Evolutionary conservation across 306 rosid genomes (phyloP).

Genomic region (Sesbania bispinosa): DNA sequence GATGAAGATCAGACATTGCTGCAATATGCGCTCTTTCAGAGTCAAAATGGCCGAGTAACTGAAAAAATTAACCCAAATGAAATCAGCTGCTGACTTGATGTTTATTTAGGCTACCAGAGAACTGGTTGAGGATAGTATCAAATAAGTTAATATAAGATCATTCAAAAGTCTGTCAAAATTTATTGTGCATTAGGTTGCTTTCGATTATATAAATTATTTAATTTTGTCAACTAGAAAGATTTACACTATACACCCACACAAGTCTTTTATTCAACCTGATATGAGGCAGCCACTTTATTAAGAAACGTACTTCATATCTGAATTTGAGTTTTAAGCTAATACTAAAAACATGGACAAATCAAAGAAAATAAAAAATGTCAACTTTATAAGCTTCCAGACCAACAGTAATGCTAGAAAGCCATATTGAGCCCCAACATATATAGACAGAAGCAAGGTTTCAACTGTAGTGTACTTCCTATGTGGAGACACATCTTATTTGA

Average conservation of each 20-base stretch:
- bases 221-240: slow-evolving; percentile 17
- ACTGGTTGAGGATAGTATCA: background rate
- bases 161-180: slow-evolving; percentile 8
- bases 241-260: background rate
- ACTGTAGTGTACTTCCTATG: background rate
- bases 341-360: background rate
- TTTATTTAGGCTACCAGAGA: slow-evolving; percentile 18
- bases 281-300: background rate
- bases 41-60: slow-evolving; percentile 82
- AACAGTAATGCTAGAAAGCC: slow-evolving; percentile 9
- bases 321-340: background rate
- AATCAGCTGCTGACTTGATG: slow-evolving; percentile 31
- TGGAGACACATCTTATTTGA: slow-evolving; percentile 14
- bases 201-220: background rate
- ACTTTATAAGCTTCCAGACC: background rate
- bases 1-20: slow-evolving; percentile 76
- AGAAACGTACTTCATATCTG: slow-evolving; percentile 8
- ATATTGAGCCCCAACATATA: background rate
- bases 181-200: slow-evolving; percentile 7
- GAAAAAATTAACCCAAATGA: slow-evolving; percentile 40
- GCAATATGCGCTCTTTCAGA: slow-evolving; percentile 53
- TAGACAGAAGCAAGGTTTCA: background rate
- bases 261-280: slow-evolving; percentile 7
- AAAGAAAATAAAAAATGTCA: background rate
- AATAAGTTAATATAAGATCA: slow-evolving; percentile 13